Evolutionary conservation across 352 stramenopile species (phyloP).

Genomic region (Thalassiosira exigua): DNA sequence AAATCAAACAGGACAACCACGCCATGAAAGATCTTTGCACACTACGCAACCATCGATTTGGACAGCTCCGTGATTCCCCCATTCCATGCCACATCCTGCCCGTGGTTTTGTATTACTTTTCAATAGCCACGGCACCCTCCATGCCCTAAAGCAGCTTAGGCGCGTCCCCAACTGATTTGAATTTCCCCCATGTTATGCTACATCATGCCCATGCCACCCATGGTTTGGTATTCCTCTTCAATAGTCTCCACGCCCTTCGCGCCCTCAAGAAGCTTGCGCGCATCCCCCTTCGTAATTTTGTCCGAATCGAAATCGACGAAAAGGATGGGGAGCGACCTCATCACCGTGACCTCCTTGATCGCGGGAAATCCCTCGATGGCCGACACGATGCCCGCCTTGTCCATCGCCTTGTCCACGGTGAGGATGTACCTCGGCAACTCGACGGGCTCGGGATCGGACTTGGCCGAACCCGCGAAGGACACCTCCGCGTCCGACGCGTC

Average conservation of each 20-base stretch:
- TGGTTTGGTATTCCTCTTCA: too few species aligned
- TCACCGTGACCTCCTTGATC: constrained; percentile 1
- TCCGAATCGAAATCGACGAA: constrained; percentile 20
- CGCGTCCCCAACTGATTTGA: too few species aligned
- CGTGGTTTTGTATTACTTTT: too few species aligned
- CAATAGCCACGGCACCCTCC: too few species aligned
- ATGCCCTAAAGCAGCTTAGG: too few species aligned
- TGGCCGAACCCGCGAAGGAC: constrained; percentile 4
- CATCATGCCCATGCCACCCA: too few species aligned
- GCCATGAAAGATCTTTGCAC: too few species aligned
- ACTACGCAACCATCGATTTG: too few species aligned
- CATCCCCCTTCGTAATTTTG: constrained; percentile 1
- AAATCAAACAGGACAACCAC: too few species aligned
- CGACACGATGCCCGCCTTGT: constrained; percentile 5
- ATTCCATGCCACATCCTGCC: too few species aligned
- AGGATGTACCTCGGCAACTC: constrained; percentile 18
- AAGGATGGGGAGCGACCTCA: background rate
- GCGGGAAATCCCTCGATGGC: constrained; percentile 6
- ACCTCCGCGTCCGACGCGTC: background rate
- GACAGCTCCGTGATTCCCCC: too few species aligned
- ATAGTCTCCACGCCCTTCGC: constrained; percentile 7
- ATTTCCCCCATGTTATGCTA: too few species aligned
- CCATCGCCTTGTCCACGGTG: background rate
- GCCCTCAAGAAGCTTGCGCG: background rate
- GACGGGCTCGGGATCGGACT: background rate